phyloP scores from a whole-genome alignment of 2,329 filamentous ascomycete species.

The Colletotrichum brevisporum region DNA sequence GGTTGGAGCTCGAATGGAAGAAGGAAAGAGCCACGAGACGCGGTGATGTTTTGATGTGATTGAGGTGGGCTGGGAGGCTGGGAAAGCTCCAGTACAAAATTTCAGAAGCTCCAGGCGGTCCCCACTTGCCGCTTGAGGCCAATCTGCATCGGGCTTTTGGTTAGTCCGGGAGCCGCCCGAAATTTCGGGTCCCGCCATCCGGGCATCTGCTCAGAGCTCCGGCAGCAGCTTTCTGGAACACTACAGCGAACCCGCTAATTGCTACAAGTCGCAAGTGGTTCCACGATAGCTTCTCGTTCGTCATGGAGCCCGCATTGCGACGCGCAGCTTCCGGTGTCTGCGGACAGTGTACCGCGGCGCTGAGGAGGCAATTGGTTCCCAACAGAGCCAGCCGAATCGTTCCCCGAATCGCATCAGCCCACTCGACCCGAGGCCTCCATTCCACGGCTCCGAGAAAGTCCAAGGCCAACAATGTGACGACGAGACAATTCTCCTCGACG shows the following conservation, averaged over 20 bases:
- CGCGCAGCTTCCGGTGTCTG: constrained; percentile 44
- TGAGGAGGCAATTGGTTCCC: constrained; percentile 40
- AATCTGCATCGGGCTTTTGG: constrained; percentile 9
- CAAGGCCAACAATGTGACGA: constrained; percentile 37
- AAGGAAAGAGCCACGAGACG: constrained; percentile 26
- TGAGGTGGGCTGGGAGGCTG: constrained; percentile 36
- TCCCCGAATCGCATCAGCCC: constrained; percentile 44
- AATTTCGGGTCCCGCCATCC: constrained; percentile 34
- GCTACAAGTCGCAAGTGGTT: constrained; percentile 16
- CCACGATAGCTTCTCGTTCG: neutral
- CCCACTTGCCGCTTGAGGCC: constrained; percentile 31
- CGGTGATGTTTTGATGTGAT: constrained; percentile 34
- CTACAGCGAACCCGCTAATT: neutral
- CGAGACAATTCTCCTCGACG: constrained; percentile 51
- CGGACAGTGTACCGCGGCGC: constrained; percentile 42
- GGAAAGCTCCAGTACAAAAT: constrained; percentile 37
- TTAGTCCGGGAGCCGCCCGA: constrained; percentile 39
- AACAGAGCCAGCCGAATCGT: constrained; percentile 17
- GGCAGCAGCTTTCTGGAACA: constrained; percentile 5
- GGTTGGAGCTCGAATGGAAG: constrained; percentile 40
- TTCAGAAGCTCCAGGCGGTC: constrained; percentile 38
- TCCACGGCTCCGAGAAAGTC: constrained; percentile 42
- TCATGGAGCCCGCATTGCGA: constrained; percentile 44
- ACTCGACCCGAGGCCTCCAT: constrained; percentile 49
- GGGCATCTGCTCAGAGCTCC: neutral